These are phyloP conservation scores for Russula sp. DNA, from an alignment of 768 basidiomycete genomes.

Conservation along the genomic window DNA sequence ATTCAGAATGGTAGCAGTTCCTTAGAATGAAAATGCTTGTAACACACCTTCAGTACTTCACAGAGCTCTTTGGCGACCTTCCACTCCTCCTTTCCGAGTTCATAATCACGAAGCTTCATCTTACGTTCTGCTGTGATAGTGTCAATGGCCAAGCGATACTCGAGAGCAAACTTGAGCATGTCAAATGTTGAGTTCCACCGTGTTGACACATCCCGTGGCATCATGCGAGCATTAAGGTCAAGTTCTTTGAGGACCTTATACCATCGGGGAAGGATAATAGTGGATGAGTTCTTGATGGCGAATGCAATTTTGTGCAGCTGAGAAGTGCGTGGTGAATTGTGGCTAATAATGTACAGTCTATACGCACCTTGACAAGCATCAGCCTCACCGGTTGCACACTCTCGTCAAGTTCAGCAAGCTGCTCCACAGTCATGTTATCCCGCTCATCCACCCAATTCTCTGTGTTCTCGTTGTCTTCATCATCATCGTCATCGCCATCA, in stretches of 20 bases:
- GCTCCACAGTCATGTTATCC: conserved; percentile 10
- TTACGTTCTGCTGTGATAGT: too few species aligned
- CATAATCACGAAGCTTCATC: too few species aligned
- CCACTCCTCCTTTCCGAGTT: background rate
- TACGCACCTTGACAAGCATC: conserved; percentile 39
- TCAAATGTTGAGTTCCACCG: conserved; percentile 12
- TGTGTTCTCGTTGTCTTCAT: conserved; percentile 17
- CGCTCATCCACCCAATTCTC: conserved; percentile 35
- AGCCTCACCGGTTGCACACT: conserved; percentile 32
- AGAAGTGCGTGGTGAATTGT: background rate
- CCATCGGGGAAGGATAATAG: background rate
- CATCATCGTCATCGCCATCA: too few species aligned
- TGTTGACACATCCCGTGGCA: background rate
- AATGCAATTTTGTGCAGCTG: conserved; percentile 21
- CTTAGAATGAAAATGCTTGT: background rate
- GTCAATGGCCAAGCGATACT: too few species aligned
- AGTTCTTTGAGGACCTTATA: too few species aligned
- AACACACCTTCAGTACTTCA: background rate
- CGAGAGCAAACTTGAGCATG: too few species aligned
- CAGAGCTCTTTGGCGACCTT: background rate
- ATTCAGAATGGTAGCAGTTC: background rate
- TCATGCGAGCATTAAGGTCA: too few species aligned
- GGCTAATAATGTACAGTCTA: too few species aligned
- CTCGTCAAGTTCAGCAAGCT: conserved; percentile 25
- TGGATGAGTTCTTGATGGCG: conserved; percentile 24